Evolutionary conservation across 148 eudicot species (phyloP).

Genomic region (Beta vulgaris): DNA sequence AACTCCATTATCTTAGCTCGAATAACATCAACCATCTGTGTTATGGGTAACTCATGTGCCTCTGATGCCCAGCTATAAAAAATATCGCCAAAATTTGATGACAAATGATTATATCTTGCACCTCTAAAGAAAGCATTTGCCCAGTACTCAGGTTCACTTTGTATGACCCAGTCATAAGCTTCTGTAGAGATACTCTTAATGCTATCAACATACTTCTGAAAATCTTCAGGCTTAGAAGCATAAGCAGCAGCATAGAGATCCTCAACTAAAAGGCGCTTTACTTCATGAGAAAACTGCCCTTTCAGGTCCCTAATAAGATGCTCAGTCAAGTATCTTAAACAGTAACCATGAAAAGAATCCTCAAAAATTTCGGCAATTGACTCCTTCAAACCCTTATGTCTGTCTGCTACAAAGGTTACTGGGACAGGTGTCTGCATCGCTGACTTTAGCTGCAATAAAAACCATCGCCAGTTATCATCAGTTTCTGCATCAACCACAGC

Average conservation of each 20-base stretch:
- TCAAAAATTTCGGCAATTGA: conserved; percentile 71
- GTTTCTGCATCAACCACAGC: conserved; percentile 83
- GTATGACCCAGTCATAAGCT: conserved; percentile 81
- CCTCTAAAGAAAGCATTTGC: conserved; percentile 83
- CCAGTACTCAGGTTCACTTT: conserved; percentile 78
- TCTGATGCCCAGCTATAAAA: conserved; percentile 92
- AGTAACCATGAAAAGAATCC: conserved; percentile 63
- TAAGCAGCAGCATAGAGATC: conserved; percentile 76
- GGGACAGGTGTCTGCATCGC: conserved; percentile 51
- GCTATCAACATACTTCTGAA: conserved; percentile 54
- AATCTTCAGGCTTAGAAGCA: conserved; percentile 60
- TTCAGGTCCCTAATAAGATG: conserved; percentile 62
- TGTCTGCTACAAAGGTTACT: conserved; percentile 76
- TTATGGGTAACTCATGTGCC: conserved; percentile 88
- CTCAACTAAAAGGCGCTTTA: conserved; percentile 75
- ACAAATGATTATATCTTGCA: conserved; percentile 74
- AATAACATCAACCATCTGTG: conserved; percentile 86
- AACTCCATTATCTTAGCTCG: conserved; percentile 72
- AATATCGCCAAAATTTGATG: conserved; percentile 77
- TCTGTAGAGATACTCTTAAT: conserved; percentile 73
- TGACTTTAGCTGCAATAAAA: conserved; percentile 67
- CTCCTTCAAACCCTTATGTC: conserved; percentile 69
- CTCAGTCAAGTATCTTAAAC: conserved; percentile 70
- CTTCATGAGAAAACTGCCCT: conserved; percentile 85
- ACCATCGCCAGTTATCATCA: conserved; percentile 90